Percentiles rank a stretch among this genome's conserved stretches.
Conservation (phyloP, 495 filamentous ascomycete genomes). For the Neurospora terricola region DNA sequence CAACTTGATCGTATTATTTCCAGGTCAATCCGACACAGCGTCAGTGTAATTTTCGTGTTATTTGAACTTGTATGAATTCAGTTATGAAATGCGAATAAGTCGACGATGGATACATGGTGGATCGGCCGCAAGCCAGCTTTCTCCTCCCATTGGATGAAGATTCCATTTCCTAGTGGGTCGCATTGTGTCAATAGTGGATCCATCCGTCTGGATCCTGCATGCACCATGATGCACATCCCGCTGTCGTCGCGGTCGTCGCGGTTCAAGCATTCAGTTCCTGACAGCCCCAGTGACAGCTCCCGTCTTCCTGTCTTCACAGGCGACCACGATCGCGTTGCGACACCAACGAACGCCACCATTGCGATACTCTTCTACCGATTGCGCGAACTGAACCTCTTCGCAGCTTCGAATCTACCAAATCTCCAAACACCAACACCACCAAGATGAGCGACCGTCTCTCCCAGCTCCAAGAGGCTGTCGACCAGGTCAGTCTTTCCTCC, state of each 20-base stretch:
- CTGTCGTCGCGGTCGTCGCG: background rate
- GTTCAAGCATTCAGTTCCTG: background rate
- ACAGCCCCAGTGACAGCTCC: background rate
- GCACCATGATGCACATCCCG: background rate
- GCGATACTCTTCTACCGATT: background rate
- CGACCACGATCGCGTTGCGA: background rate
- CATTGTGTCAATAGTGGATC: background rate
- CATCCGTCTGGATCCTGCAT: background rate
- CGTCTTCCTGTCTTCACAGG: background rate
- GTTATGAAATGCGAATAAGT: background rate
- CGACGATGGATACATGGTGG: background rate
- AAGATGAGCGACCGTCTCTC: slow-evolving; percentile 85
- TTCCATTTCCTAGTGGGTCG: background rate
- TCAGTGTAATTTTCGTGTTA: background rate
- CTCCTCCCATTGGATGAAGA: background rate
- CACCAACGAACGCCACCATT: background rate
- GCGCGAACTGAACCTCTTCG: background rate
- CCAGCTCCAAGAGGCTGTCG: slow-evolving; percentile 88
- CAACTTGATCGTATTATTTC: background rate
- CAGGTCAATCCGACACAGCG: background rate
- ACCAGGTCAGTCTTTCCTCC: slow-evolving; percentile 50
- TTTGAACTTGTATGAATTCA: background rate
- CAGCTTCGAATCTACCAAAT: background rate
- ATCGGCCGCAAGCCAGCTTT: background rate
- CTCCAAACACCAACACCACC: background rate